Evolutionary conservation across 2,329 filamentous ascomycete genomes (phyloP).

Genomic region (Parastagonospora nodorum): DNA sequence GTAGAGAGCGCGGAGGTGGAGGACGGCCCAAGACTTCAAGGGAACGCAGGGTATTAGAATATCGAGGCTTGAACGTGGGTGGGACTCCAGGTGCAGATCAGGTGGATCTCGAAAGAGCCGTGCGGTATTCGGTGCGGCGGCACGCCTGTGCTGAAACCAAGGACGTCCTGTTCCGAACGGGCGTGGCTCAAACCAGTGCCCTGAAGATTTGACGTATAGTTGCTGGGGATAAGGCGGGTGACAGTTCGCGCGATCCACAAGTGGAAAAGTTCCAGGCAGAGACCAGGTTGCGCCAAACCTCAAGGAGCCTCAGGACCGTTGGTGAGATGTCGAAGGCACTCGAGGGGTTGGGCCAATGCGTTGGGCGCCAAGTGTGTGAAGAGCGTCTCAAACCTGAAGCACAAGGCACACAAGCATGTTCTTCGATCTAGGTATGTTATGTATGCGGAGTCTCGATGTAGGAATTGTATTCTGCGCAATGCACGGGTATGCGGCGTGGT

Average conservation of each 20-base stretch:
- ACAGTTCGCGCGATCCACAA: conserved; percentile 31
- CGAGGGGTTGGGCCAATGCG: conserved; percentile 35
- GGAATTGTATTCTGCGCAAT: conserved; percentile 22
- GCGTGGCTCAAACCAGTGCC: conserved; percentile 44
- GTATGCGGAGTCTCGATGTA: conserved; percentile 25
- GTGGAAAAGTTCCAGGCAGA: conserved; percentile 24
- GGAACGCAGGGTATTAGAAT: conserved; percentile 44
- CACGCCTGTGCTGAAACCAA: conserved; percentile 44
- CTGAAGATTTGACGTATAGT: conserved; percentile 37
- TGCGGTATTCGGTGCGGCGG: conserved; percentile 35
- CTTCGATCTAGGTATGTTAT: conserved; percentile 18
- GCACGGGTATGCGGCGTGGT: conserved; percentile 28
- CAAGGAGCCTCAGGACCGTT: conserved; percentile 19
- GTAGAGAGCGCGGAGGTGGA: conserved; percentile 36
- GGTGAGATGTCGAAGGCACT: conserved; percentile 22
- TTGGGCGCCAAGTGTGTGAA: conserved; percentile 41
- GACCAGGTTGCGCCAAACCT: conserved; percentile 31
- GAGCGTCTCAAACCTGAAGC: conserved; percentile 48
- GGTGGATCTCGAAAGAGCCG: conserved; percentile 38
- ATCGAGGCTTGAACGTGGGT: conserved; percentile 28
- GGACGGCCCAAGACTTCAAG: conserved; percentile 37
- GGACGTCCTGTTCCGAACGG: conserved; percentile 31
- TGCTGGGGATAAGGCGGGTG: conserved; percentile 33
- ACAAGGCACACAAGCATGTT: conserved; percentile 45
- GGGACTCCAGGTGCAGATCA: conserved; percentile 37